Percentiles rank a stretch among this genome's conserved stretches.
phyloP scores from a whole-genome alignment of 495 filamentous ascomycete genomes.

The Hypoxylon perforatum region DNA sequence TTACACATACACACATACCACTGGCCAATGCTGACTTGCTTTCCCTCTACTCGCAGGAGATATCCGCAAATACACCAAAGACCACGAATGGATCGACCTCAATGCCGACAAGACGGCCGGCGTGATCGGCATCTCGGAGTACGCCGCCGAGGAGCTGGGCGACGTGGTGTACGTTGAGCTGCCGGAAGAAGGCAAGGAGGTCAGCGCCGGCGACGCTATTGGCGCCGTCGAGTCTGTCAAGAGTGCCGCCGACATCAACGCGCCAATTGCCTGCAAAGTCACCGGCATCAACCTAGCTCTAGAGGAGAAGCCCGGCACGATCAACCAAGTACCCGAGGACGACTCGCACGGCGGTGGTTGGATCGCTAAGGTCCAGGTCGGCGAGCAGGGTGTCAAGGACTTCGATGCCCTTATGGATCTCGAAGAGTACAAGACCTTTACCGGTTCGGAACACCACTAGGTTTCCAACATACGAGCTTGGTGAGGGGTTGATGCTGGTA shows the following conservation, averaged over 20 bases:
- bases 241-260: constrained; percentile 94
- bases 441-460: constrained; percentile 51
- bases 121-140: constrained; percentile 85
- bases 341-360: constrained; percentile 82
- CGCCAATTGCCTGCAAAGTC: constrained; percentile 82
- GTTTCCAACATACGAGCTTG: constrained; percentile 19
- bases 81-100: constrained; percentile 98
- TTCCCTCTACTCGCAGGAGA: constrained; percentile 48
- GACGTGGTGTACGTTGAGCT: constrained; percentile 98
- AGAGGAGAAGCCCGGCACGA: constrained; percentile 83
- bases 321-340: constrained; percentile 83
- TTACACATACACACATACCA: no score
- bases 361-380: constrained; percentile 87
- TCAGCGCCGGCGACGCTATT: constrained; percentile 78
- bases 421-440: constrained; percentile 77
- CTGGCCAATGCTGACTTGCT: constrained; percentile 20
- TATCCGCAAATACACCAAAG: constrained; percentile 92
- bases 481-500: no score
- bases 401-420: constrained; percentile 78
- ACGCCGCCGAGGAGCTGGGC: constrained; percentile 89
- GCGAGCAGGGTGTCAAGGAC: constrained; percentile 70
- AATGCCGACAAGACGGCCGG: constrained; percentile 76
- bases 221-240: constrained; percentile 98
- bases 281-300: constrained; percentile 75
- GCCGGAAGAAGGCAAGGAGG: constrained; percentile 70